Conservation (phyloP, 2,329 filamentous ascomycete genomes). For the Pseudofabraea citricarpa region DNA sequence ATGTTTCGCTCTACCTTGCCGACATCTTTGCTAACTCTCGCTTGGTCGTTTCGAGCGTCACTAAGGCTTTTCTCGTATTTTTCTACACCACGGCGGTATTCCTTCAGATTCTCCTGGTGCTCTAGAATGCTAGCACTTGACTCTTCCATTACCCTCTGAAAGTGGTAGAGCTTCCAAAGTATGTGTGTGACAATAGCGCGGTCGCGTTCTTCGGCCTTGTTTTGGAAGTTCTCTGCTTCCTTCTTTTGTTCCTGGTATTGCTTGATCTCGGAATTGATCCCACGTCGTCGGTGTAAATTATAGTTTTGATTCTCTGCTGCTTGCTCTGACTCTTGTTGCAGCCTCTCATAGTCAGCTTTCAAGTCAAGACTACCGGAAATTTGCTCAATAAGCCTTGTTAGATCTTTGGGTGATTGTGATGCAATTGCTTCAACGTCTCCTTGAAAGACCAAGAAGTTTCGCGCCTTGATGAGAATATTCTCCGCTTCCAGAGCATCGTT, state of each 20-base stretch:
- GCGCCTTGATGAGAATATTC: slow-evolving; percentile 95
- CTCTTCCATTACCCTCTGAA: slow-evolving; percentile 88
- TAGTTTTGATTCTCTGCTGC: slow-evolving; percentile 85
- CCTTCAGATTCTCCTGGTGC: slow-evolving; percentile 91
- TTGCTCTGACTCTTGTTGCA: slow-evolving; percentile 83
- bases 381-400: slow-evolving; percentile 92
- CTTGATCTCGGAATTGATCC: slow-evolving; percentile 96
- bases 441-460: slow-evolving; percentile 97
- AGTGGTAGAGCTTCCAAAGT: slow-evolving; percentile 94
- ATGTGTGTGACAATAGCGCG: slow-evolving; percentile 89
- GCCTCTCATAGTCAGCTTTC: slow-evolving; percentile 85
- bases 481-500: slow-evolving; percentile 88
- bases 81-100: slow-evolving; percentile 82
- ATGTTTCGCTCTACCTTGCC: slow-evolving; percentile 80
- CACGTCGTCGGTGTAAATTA: slow-evolving; percentile 82
- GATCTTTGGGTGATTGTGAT: slow-evolving; percentile 87
- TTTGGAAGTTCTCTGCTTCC: slow-evolving; percentile 89
- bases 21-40: slow-evolving; percentile 70
- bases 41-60: slow-evolving; percentile 77
- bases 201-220: slow-evolving; percentile 85
- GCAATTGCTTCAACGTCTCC: slow-evolving; percentile 97
- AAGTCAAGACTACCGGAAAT: slow-evolving; percentile 95
- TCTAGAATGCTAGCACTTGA: slow-evolving; percentile 87
- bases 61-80: slow-evolving; percentile 78
- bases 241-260: slow-evolving; percentile 96